Conservation (phyloP, 345 rosid genomes). For the Jatropha curcas region DNA sequence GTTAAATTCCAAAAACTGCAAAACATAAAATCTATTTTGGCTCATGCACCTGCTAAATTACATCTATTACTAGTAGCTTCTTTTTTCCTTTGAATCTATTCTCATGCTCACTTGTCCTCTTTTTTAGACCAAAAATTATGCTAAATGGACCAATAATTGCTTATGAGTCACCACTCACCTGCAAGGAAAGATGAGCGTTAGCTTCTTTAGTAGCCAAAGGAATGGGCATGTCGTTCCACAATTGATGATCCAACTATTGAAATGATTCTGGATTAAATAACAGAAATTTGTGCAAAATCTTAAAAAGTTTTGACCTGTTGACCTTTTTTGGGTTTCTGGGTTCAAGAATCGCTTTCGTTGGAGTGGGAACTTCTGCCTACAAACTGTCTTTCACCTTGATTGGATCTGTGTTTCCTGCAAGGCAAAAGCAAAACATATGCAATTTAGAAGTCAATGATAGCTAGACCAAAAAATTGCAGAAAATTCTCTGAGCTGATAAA, state of each 20-base stretch:
- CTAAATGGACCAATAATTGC: background rate
- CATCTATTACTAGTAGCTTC: background rate
- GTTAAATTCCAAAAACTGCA: no score
- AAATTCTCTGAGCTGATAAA: background rate
- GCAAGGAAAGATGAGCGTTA: background rate
- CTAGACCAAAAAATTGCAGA: background rate
- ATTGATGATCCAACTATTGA: background rate
- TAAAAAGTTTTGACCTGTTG: slow-evolving; percentile 6
- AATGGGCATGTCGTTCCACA: background rate
- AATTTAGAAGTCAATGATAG: background rate
- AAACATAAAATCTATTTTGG: no score
- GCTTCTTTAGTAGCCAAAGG: background rate
- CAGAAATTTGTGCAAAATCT: background rate
- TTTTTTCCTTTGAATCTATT: background rate
- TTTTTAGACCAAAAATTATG: background rate
- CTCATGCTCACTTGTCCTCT: background rate
- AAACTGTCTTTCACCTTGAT: background rate
- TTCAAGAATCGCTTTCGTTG: slow-evolving; percentile 1
- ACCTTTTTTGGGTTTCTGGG: background rate
- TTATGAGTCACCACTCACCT: no score
- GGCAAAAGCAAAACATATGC: background rate
- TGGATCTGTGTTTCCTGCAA: slow-evolving; percentile 8
- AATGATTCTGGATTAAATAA: background rate
- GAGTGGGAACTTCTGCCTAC: slow-evolving; percentile 2
- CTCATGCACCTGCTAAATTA: no score